phyloP scores from a whole-genome alignment of 2,329 filamentous ascomycete genomes.

The Helminthosporium solani region DNA sequence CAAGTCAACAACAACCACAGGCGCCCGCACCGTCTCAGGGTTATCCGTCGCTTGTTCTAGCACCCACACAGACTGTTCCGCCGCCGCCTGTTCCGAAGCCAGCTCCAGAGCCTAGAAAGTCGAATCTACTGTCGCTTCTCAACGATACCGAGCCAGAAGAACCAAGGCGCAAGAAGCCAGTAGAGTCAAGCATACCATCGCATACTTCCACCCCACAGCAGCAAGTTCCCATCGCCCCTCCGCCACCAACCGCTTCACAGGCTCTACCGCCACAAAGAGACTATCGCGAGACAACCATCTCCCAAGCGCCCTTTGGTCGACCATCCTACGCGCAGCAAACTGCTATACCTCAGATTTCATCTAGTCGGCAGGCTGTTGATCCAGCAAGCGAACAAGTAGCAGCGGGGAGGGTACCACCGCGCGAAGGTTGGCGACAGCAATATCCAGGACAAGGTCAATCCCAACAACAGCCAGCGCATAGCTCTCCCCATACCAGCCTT shows the following conservation, averaged over 20 bases:
- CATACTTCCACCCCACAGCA: constrained; percentile 40
- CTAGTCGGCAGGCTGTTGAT: constrained; percentile 32
- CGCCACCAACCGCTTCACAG: constrained; percentile 30
- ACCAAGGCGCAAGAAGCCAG: constrained; percentile 36
- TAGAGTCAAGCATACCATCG: constrained; percentile 33
- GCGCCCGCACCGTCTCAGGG: constrained; percentile 21
- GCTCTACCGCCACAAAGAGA: constrained; percentile 26
- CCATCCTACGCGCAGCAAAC: constrained; percentile 30
- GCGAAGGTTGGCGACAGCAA: constrained; percentile 35
- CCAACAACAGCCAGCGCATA: constrained; percentile 23
- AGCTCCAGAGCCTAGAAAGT: constrained; percentile 37
- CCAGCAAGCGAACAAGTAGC: constrained; percentile 31
- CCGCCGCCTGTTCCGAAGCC: constrained; percentile 25
- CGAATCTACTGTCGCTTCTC: constrained; percentile 41
- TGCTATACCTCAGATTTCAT: constrained; percentile 20
- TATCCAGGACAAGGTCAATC: constrained; percentile 30
- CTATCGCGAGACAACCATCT: constrained; percentile 25
- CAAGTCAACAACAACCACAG: constrained; percentile 21
- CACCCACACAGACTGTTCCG: constrained; percentile 19
- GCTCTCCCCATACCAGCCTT: constrained; percentile 30
- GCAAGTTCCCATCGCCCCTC: constrained; percentile 34
- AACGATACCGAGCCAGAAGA: constrained; percentile 43
- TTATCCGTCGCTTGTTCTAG: constrained; percentile 23
- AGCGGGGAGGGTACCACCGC: constrained; percentile 17
- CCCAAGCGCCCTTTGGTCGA: constrained; percentile 29